A percentile compares a stretch with the other conserved stretches of the same genome.
phyloP scores from a whole-genome alignment of 2,329 filamentous ascomycete genomes.

The Triangularia verruculosa region DNA sequence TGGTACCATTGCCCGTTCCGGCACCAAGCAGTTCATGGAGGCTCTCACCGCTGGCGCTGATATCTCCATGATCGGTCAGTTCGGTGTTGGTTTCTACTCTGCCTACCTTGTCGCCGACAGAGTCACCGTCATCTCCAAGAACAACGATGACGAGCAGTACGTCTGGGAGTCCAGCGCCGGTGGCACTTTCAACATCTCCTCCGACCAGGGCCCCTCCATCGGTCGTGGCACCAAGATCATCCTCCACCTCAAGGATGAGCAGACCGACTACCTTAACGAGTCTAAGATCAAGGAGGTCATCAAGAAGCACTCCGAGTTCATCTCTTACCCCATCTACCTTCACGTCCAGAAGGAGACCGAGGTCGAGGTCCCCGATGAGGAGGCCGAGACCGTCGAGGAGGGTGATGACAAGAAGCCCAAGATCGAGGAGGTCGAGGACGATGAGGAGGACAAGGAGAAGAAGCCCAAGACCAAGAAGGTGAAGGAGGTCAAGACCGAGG shows the following conservation, averaged over 20 bases:
- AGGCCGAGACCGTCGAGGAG: slow-evolving; percentile 67
- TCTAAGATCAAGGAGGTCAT: slow-evolving; percentile 99
- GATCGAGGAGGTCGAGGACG: slow-evolving; percentile 87
- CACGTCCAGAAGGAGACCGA: slow-evolving; percentile 99
- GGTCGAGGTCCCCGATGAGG: slow-evolving; percentile 97
- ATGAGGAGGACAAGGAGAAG: slow-evolving; percentile 75
- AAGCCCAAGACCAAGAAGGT: slow-evolving; percentile 99
- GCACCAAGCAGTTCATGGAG: slow-evolving; percentile 99
- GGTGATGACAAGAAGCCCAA: slow-evolving; percentile 92
- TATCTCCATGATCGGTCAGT: slow-evolving; percentile 99
- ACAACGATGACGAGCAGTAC: slow-evolving; percentile 99
- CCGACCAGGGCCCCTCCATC: slow-evolving; percentile 86
- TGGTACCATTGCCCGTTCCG: slow-evolving; percentile 97
- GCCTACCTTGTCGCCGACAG: slow-evolving; percentile 98
- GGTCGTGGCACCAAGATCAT: slow-evolving; percentile 97
- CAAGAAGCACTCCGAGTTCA: slow-evolving; percentile 99
- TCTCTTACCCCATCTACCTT: slow-evolving; percentile 99
- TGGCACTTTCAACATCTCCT: slow-evolving; percentile 90
- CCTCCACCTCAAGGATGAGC: slow-evolving; percentile 99
- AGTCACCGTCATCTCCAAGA: slow-evolving; percentile 93
- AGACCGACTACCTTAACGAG: slow-evolving; percentile 97
- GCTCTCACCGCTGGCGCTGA: slow-evolving; percentile 96
- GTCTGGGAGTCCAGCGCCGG: slow-evolving; percentile 97
- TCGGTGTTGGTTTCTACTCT: slow-evolving; percentile 99
- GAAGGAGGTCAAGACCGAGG: slow-evolving; percentile 97